phyloP scores from a whole-genome alignment of 176 grass and related monocot genomes.

The Aegilops longissima region DNA sequence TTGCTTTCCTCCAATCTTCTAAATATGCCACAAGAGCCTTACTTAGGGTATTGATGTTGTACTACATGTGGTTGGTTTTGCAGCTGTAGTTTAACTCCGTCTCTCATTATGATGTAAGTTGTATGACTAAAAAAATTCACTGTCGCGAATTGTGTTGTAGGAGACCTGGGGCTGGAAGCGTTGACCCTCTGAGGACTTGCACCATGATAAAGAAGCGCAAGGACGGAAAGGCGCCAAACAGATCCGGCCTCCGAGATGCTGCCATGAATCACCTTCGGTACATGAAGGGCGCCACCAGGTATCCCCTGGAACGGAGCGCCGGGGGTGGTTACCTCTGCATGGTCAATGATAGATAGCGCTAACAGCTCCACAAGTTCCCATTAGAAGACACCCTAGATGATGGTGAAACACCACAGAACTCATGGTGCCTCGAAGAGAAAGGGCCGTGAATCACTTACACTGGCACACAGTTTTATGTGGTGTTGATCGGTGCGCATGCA shows the following conservation, averaged over 20 bases:
- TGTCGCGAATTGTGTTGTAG: slow-evolving; percentile 37
- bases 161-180: slow-evolving; percentile 66
- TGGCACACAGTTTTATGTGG: not conserved
- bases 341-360: slow-evolving; percentile 29
- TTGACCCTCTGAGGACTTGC: slow-evolving; percentile 50
- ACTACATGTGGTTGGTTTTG: not conserved
- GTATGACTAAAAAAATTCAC: not conserved
- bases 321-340: slow-evolving; percentile 75
- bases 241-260: slow-evolving; percentile 53
- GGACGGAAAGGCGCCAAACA: slow-evolving; percentile 44
- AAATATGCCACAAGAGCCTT: not conserved
- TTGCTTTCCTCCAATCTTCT: not conserved
- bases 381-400: not conserved
- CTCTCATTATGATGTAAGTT: not conserved
- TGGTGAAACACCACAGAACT: not conserved
- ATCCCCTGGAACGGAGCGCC: slow-evolving; percentile 60
- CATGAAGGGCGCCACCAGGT: slow-evolving; percentile 58
- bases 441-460: not conserved
- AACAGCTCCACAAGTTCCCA: not conserved
- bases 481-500: not conserved
- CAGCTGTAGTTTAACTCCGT: not conserved
- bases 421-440: not conserved
- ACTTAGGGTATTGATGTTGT: not conserved
- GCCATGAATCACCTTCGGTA: slow-evolving; percentile 61
- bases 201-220: slow-evolving; percentile 63